A percentile compares a stretch with the other conserved stretches of the same genome.
phyloP scores from a whole-genome alignment of 148 eudicot species.

The Amaranthus cruentus region DNA sequence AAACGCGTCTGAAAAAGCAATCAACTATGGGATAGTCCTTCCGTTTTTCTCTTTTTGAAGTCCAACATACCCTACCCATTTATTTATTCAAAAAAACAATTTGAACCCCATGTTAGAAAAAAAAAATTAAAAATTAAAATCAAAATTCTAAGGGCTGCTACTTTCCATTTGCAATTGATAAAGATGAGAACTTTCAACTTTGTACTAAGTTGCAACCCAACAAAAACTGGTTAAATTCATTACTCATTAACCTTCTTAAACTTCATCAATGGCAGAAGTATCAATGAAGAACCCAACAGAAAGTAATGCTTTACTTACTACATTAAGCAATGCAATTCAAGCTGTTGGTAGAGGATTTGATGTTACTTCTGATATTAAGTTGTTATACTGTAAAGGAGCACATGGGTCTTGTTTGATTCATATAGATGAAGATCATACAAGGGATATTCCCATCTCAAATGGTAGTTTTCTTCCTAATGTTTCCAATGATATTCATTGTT shows the following conservation, averaged over 20 bases:
- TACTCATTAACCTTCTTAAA: not conserved
- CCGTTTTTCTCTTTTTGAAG: constrained; percentile 7
- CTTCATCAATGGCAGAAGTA: constrained; percentile 21
- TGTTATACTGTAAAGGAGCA: constrained; percentile 89
- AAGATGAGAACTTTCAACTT: too few species aligned
- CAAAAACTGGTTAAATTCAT: not conserved
- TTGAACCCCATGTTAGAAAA: not conserved
- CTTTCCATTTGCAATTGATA: too few species aligned
- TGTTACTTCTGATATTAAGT: constrained; percentile 89
- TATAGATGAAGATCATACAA: constrained; percentile 49
- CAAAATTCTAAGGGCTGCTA: too few species aligned
- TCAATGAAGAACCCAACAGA: constrained; percentile 11
- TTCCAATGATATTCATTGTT: constrained; percentile 64
- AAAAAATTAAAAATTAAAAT: too few species aligned
- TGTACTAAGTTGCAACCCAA: not conserved
- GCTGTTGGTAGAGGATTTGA: constrained; percentile 97
- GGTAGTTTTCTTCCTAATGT: constrained; percentile 53
- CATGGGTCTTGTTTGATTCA: constrained; percentile 73
- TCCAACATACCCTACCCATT: constrained; percentile 24
- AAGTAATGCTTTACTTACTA: constrained; percentile 54
- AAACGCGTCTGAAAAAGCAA: too few species aligned
- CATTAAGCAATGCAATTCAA: constrained; percentile 70
- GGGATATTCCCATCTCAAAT: constrained; percentile 49
- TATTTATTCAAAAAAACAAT: not conserved
- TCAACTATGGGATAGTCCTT: too few species aligned